Percentiles rank a stretch among this genome's conserved stretches.
Evolutionary conservation across 441 rosid species (phyloP).

Genomic region (Rhodomyrtus psidioides): DNA sequence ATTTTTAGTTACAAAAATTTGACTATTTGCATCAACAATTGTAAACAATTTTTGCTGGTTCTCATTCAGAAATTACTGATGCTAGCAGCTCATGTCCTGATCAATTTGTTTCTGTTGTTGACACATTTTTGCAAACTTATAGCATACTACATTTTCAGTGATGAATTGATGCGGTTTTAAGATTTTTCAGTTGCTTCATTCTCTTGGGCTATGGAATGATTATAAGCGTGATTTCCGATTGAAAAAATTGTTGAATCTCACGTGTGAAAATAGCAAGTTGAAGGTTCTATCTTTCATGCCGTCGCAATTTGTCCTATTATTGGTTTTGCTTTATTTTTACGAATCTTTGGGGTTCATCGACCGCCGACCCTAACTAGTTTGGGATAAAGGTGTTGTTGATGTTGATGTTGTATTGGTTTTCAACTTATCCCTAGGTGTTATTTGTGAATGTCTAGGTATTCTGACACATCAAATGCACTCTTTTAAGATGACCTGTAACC

Average conservation of each 20-base stretch:
- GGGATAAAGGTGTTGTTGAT: no score
- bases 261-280: not conserved
- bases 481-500: not conserved
- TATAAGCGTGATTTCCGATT: not conserved
- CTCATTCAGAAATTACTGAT: not conserved
- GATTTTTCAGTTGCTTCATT: not conserved
- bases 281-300: not conserved
- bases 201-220: not conserved
- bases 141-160: not conserved
- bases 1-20: not conserved
- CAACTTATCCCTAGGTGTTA: not conserved
- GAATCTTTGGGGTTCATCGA: no score
- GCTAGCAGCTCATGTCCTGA: not conserved
- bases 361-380: no score
- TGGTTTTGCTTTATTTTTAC: no score
- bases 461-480: not conserved
- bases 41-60: not conserved
- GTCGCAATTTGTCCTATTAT: not conserved
- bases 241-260: not conserved
- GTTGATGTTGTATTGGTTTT: not conserved
- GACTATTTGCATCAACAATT: not conserved
- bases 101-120: not conserved
- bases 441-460: not conserved
- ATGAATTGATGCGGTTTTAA: not conserved
- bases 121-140: not conserved